A percentile compares a stretch with the other conserved stretches of the same genome.
phyloP scores from a whole-genome alignment of 208 protist species.

The Acanthamoeba triangularis region DNA sequence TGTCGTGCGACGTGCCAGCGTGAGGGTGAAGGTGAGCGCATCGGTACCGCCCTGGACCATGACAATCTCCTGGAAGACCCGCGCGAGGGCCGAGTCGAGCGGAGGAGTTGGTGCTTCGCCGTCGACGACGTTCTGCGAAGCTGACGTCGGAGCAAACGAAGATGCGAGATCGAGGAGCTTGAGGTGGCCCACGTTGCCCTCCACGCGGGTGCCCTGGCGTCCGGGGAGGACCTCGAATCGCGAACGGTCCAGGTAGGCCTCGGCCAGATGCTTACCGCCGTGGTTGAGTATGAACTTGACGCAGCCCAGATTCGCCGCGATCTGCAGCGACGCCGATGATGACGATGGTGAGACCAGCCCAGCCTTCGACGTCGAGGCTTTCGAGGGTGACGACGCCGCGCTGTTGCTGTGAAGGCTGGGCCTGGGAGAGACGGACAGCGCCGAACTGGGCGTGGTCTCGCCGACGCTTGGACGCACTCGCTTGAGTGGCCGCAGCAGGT shows the following conservation, averaged over 20 bases:
- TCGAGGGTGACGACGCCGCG: background rate
- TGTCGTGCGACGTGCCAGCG: background rate
- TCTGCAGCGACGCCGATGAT: background rate
- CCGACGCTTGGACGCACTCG: background rate
- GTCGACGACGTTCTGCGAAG: background rate
- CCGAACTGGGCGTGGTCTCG: background rate
- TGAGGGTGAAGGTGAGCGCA: slow-evolving; percentile 25
- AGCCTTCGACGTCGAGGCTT: background rate
- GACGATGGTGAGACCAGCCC: background rate
- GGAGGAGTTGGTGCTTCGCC: background rate
- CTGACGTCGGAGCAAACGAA: background rate
- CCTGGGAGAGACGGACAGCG: background rate
- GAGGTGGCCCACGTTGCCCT: slow-evolving; percentile 51
- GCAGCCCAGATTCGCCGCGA: slow-evolving; percentile 2
- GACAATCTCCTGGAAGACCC: slow-evolving; percentile 2
- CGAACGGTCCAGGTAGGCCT: slow-evolving; percentile 44
- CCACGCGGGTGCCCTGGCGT: background rate
- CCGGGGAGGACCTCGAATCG: background rate
- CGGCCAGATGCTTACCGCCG: slow-evolving; percentile 2
- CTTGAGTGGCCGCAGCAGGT: slow-evolving; percentile 20
- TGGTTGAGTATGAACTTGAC: slow-evolving; percentile 63
- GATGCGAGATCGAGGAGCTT: slow-evolving; percentile 28
- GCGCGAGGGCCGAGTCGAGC: background rate
- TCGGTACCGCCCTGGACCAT: slow-evolving; percentile 1
- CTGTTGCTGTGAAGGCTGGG: background rate